Conservation (phyloP, 2,329 filamentous ascomycete species). For the Talaromyces verruculosus region DNA sequence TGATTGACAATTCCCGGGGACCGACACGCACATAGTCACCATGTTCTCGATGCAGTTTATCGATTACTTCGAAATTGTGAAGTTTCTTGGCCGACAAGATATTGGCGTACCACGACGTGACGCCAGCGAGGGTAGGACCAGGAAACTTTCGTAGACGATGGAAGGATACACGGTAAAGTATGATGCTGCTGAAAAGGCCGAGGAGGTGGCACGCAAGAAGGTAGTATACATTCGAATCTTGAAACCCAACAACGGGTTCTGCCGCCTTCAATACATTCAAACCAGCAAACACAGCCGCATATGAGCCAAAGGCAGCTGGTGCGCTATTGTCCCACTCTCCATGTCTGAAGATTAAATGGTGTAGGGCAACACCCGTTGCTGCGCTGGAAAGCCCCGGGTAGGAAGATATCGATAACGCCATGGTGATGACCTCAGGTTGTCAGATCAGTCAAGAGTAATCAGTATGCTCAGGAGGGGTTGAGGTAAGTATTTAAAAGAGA, state of each 20-base stretch:
- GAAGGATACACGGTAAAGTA: slow-evolving; percentile 30
- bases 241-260: background rate
- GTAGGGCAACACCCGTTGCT: slow-evolving; percentile 12
- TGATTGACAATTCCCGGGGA: slow-evolving; percentile 19
- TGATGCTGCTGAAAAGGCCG: slow-evolving; percentile 26
- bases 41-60: slow-evolving; percentile 19
- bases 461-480: background rate
- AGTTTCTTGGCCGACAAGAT: slow-evolving; percentile 23
- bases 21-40: slow-evolving; percentile 21
- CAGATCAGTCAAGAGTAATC: background rate
- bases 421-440: background rate
- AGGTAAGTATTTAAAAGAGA: background rate
- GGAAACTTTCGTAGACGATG: slow-evolving; percentile 31
- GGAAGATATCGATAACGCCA: background rate
- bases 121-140: slow-evolving; percentile 27
- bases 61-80: slow-evolving; percentile 30
- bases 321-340: slow-evolving; percentile 21
- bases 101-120: slow-evolving; percentile 27
- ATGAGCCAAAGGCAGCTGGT: background rate
- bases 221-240: background rate
- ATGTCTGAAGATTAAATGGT: slow-evolving; percentile 14
- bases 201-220: slow-evolving; percentile 14
- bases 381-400: slow-evolving; percentile 1
- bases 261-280: background rate
- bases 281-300: background rate